Evolutionary conservation across 202 grass and related monocot genomes (phyloP), one percentile per base, ranked within the genome.

Genomic region (Zizania palustris): DNA sequence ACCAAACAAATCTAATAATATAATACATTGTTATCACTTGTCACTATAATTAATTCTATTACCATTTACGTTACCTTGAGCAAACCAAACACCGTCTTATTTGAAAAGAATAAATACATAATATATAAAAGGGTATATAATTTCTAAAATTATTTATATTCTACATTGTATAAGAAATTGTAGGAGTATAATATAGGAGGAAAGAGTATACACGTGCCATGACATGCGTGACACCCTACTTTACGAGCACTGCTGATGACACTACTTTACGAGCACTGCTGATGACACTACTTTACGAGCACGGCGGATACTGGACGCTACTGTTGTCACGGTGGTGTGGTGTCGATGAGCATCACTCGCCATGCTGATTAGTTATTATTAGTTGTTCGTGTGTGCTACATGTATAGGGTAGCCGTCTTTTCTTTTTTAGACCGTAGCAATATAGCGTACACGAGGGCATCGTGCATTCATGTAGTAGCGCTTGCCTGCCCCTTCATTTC

Each of bases 391-490:
- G 74, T 0, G 38, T 7, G 4, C 34, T 51, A 55, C 46, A 11
- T 6, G 33, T 6, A 15, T 38, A 53, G 40, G 40, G 13, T 78
- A 14, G 48, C 75, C 20, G 18, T 60, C 9, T 46, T 7, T 33
- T 1, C 18, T 28, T 28, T 28, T 28, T 28, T 28, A 28, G 28
- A 28, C 28, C 28, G 28, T 28, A 28, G 20, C 4, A 21, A 21
- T 19, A 9, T 58, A 69, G 74, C 38, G 19, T 20, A n/a, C 85
- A 88, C 75, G 80, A 58, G 85, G 15, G 63, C 75, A 75, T 87
- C 75, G 75, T 87, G 80, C 63, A 69, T 11, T 45, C 4, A 60
- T 75, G 38, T 56, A 64, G 69, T 41, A 8, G 7, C 7, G 7
- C 15, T 65, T 58, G 33, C 5, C 53, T 73, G 62, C 44, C 5